Conservation (phyloP, 805 yeast species). For the Monosporozyma aquatica region DNA sequence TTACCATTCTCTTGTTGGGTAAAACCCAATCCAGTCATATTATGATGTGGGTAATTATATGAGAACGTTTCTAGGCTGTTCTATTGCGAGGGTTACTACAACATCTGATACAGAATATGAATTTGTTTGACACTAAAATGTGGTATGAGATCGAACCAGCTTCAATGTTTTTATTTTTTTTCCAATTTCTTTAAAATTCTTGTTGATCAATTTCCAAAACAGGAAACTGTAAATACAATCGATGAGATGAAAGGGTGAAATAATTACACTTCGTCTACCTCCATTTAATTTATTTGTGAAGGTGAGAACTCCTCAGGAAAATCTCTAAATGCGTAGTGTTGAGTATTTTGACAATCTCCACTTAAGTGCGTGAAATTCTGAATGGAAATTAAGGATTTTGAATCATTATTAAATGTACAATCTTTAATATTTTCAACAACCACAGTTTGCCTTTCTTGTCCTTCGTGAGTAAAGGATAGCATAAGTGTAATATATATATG, state of each 20-base stretch:
- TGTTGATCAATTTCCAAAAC: slow-evolving; percentile 2
- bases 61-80: neutral
- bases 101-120: too few species aligned
- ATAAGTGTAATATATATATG: slow-evolving; percentile 11
- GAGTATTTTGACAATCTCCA: neutral
- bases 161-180: too few species aligned
- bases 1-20: neutral
- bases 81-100: neutral
- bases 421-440: slow-evolving; percentile 20
- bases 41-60: too few species aligned
- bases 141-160: too few species aligned
- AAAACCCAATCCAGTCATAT: neutral
- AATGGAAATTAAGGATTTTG: slow-evolving; percentile 10
- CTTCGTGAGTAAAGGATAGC: neutral
- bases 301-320: too few species aligned
- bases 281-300: too few species aligned
- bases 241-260: too few species aligned
- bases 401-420: slow-evolving; percentile 15
- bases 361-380: slow-evolving; percentile 20
- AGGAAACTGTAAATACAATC: neutral
- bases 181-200: neutral
- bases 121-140: too few species aligned
- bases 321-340: neutral
- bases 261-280: too few species aligned
- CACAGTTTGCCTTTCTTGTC: slow-evolving; percentile 13